phyloP scores from a whole-genome alignment of 768 basidiomycete genomes.

The Mycena leptocephala region DNA sequence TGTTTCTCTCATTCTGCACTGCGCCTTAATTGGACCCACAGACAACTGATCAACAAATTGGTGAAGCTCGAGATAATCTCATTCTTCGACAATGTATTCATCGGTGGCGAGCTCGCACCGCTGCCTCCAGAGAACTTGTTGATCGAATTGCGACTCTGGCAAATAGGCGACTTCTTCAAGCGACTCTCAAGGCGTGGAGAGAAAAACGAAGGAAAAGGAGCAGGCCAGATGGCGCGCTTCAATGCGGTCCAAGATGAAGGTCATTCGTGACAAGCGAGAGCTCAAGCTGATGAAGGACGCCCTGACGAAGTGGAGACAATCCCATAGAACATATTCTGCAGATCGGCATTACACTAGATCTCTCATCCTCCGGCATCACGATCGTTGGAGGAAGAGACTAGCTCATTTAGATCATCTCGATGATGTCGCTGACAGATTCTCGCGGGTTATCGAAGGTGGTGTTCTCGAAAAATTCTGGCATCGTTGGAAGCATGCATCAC shows the following conservation, averaged over 20 bases:
- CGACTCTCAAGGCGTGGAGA: conserved; percentile 69
- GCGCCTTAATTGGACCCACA: conserved; percentile 45
- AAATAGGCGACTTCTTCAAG: conserved; percentile 60
- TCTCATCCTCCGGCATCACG: conserved; percentile 61
- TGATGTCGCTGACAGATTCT: conserved; percentile 65
- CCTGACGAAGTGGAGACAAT: conserved; percentile 80
- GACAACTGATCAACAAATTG: conserved; percentile 83
- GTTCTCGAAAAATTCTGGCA: conserved; percentile 65
- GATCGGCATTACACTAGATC: conserved; percentile 65
- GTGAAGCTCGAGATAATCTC: conserved; percentile 77
- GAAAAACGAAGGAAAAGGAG: conserved; percentile 67
- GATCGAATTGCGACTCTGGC: conserved; percentile 62
- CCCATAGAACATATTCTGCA: conserved; percentile 66
- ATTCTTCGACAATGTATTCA: conserved; percentile 72
- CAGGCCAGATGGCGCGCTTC: conserved; percentile 76
- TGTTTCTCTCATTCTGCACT: conserved; percentile 29
- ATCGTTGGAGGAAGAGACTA: conserved; percentile 69
- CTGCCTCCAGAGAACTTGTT: conserved; percentile 55
- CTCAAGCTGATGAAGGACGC: conserved; percentile 67
- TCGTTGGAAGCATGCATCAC: conserved; percentile 67
- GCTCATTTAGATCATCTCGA: conserved; percentile 61
- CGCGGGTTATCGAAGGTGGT: conserved; percentile 54
- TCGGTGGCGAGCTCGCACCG: conserved; percentile 70
- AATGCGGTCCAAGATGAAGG: conserved; percentile 82
- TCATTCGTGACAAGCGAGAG: conserved; percentile 71